Percentiles rank a stretch among this genome's conserved stretches.
Conservation (phyloP, 2,329 filamentous ascomycete genomes). For the Fusarium sp. region DNA sequence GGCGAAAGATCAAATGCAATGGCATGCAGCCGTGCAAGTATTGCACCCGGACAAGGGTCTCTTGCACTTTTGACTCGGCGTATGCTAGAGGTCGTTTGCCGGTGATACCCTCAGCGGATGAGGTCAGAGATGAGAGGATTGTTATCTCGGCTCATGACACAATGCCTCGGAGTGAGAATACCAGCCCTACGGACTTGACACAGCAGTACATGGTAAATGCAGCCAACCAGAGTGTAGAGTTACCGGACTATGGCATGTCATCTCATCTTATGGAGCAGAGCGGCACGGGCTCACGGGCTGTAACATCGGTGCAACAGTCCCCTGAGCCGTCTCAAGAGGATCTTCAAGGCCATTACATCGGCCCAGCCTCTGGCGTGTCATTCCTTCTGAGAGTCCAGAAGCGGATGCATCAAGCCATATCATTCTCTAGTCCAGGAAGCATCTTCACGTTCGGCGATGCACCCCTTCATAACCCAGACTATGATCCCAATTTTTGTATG, state of each 20-base stretch:
- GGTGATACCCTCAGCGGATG: slow-evolving; percentile 34
- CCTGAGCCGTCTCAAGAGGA: slow-evolving; percentile 50
- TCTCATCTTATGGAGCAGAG: slow-evolving; percentile 14
- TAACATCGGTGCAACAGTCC: slow-evolving; percentile 40
- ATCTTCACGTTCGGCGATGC: slow-evolving; percentile 65
- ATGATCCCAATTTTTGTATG: slow-evolving; percentile 53
- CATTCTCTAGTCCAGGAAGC: slow-evolving; percentile 47
- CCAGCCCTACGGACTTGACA: slow-evolving; percentile 9
- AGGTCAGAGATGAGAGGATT: slow-evolving; percentile 8
- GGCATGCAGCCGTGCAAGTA: slow-evolving; percentile 46
- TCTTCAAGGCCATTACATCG: slow-evolving; percentile 51
- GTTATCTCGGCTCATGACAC: slow-evolving; percentile 10
- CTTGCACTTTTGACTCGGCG: slow-evolving; percentile 44
- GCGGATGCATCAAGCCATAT: slow-evolving; percentile 46
- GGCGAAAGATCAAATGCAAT: slow-evolving; percentile 46
- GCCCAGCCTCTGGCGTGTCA: slow-evolving; percentile 49
- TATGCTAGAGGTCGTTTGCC: slow-evolving; percentile 44
- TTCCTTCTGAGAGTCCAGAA: slow-evolving; percentile 50
- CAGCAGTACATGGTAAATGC: slow-evolving; percentile 16
- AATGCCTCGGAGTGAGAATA: slow-evolving; percentile 1
- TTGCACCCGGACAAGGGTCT: slow-evolving; percentile 33
- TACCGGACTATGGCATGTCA: slow-evolving; percentile 21
- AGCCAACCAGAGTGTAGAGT: not conserved
- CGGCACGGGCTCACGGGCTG: slow-evolving; percentile 3
- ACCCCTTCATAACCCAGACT: slow-evolving; percentile 55